A percentile compares a stretch with the other conserved stretches of the same genome.
These are phyloP conservation scores for Fusarium multiceps DNA, from an alignment of 2,329 filamentous ascomycete genomes.

Conservation along the genomic window DNA sequence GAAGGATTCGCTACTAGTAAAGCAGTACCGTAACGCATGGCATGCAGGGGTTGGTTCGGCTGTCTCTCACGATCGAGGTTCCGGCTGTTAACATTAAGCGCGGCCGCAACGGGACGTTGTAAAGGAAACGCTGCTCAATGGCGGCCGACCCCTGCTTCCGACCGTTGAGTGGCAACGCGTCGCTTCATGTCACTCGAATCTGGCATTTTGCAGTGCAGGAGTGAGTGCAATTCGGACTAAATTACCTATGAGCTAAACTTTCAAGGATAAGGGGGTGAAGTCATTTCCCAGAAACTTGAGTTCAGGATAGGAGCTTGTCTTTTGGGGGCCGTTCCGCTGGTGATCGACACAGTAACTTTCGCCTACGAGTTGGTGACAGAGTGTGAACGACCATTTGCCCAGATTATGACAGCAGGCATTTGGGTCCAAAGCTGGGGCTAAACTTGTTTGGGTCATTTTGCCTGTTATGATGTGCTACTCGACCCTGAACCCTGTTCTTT, in stretches of 20 bases:
- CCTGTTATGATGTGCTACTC: slow-evolving; percentile 22
- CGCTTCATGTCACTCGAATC: slow-evolving; percentile 26
- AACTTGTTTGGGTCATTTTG: slow-evolving; percentile 16
- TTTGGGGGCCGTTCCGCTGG: slow-evolving; percentile 23
- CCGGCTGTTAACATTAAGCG: slow-evolving; percentile 26
- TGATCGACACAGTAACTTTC: slow-evolving; percentile 23
- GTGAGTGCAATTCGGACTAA: background rate
- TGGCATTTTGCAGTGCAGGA: slow-evolving; percentile 1
- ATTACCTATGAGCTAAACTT: background rate
- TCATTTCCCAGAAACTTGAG: background rate
- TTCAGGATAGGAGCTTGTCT: background rate
- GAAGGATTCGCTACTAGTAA: background rate
- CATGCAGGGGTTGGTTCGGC: slow-evolving; percentile 6
- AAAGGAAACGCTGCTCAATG: slow-evolving; percentile 11
- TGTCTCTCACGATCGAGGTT: slow-evolving; percentile 28
- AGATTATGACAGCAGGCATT: background rate
- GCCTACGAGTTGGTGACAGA: background rate
- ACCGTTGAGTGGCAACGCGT: slow-evolving; percentile 36
- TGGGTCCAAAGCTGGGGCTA: background rate
- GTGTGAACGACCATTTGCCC: background rate
- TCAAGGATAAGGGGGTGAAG: slow-evolving; percentile 4
- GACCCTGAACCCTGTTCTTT: slow-evolving; percentile 16
- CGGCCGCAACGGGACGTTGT: slow-evolving; percentile 16
- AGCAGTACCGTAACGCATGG: background rate
- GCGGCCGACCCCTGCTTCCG: slow-evolving; percentile 37